These are phyloP conservation scores for Aeschynomene evenia DNA, from an alignment of 306 rosid genomes.

Conservation along the genomic window DNA sequence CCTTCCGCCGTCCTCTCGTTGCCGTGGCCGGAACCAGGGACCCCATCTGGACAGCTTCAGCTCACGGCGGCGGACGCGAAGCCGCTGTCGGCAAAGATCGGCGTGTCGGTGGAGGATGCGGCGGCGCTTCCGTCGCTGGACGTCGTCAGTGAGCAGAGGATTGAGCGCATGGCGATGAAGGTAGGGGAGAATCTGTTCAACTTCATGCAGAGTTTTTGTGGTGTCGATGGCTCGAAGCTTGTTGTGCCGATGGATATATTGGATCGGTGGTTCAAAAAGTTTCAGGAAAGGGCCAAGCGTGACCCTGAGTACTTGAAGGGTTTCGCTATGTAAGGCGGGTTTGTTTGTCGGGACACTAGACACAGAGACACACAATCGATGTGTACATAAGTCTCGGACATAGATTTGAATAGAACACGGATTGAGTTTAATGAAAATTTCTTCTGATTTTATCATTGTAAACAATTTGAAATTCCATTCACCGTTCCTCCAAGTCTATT, in stretches of 20 bases:
- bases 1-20: constrained; percentile 78
- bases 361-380: too few species aligned
- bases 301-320: constrained; percentile 85
- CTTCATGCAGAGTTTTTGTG: constrained; percentile 91
- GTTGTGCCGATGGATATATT: constrained; percentile 91
- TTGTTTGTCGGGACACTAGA: too few species aligned
- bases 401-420: too few species aligned
- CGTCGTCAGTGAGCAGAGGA: constrained; percentile 56
- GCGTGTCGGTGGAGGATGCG: constrained; percentile 84
- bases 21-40: constrained; percentile 77
- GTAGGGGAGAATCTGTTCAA: constrained; percentile 89
- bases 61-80: constrained; percentile 61
- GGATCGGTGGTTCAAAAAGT: constrained; percentile 94
- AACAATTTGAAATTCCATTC: too few species aligned
- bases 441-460: too few species aligned
- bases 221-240: constrained; percentile 79
- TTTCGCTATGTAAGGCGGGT: constrained; percentile 60
- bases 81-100: constrained; percentile 79
- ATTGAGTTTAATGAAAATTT: too few species aligned
- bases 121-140: constrained; percentile 84
- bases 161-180: constrained; percentile 75
- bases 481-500: too few species aligned
- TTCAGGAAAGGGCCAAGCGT: constrained; percentile 76
- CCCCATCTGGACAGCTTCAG: constrained; percentile 46
- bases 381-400: too few species aligned